A percentile compares a stretch with the other conserved stretches of the same genome.
Evolutionary conservation across 116 monocot species (phyloP).

Genomic region (Zostera marina): DNA sequence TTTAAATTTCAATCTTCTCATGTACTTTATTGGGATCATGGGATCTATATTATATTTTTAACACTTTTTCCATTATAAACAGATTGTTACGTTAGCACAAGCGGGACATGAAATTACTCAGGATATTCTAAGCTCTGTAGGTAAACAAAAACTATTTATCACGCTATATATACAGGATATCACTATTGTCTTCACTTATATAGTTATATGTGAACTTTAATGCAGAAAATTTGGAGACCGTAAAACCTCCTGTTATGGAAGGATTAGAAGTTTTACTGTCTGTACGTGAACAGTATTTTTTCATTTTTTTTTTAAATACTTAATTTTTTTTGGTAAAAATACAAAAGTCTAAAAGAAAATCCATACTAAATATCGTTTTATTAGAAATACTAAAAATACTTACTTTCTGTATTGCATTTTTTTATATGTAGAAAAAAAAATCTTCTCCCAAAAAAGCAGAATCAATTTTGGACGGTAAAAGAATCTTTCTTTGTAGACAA

Average conservation of each 20-base stretch:
- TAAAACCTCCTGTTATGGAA: constrained; percentile 45
- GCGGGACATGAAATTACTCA: constrained; percentile 52
- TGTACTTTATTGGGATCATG: background rate
- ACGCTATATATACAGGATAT: background rate
- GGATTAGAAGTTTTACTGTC: constrained; percentile 43
- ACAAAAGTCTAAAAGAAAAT: background rate
- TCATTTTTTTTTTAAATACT: background rate
- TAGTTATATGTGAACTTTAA: background rate
- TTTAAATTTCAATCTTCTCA: background rate
- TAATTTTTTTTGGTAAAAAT: background rate
- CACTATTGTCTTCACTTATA: background rate
- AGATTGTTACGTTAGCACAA: constrained; percentile 72
- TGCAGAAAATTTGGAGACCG: constrained; percentile 20
- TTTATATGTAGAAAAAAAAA: constrained; percentile 21
- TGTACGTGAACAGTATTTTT: constrained; percentile 19
- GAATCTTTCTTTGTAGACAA: background rate
- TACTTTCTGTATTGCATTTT: background rate
- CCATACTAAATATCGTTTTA: background rate
- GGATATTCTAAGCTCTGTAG: constrained; percentile 30
- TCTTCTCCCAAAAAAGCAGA: constrained; percentile 31
- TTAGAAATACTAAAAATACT: background rate
- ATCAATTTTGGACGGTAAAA: constrained; percentile 31
- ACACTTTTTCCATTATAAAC: constrained; percentile 2
- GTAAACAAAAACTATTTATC: constrained; percentile 11
- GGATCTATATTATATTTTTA: background rate